Conservation (phyloP, 73 alveolate species). For the Stentor roeselii region DNA sequence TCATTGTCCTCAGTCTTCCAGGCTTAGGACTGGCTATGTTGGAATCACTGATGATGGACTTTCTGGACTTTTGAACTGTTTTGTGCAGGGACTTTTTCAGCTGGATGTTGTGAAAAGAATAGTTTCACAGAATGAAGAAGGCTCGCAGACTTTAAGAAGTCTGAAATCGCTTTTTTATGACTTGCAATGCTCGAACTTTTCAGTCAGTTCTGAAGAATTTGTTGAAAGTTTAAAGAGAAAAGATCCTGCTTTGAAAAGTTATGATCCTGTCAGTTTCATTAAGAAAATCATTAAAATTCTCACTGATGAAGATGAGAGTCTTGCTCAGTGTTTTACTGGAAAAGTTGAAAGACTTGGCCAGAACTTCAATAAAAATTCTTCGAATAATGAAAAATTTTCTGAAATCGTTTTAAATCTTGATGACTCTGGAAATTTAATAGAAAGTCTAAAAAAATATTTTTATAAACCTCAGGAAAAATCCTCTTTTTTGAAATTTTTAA, state of each 20-base stretch:
- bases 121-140: conserved; percentile 71
- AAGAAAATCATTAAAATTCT: conserved; percentile 64
- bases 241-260: conserved; percentile 52
- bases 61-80: conserved; percentile 81
- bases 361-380: background rate
- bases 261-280: conserved; percentile 81
- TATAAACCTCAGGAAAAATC: conserved; percentile 71
- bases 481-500: conserved; percentile 73
- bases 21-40: conserved; percentile 35
- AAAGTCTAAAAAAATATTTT: conserved; percentile 68
- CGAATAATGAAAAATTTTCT: background rate
- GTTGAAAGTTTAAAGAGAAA: conserved; percentile 62
- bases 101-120: conserved; percentile 73
- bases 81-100: conserved; percentile 72
- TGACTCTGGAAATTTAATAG: conserved; percentile 55
- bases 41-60: conserved; percentile 88
- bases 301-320: conserved; percentile 76
- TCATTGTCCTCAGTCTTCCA: background rate
- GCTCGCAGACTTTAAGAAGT: conserved; percentile 64
- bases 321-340: conserved; percentile 48
- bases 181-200: conserved; percentile 39
- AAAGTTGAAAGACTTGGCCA: conserved; percentile 43
- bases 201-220: conserved; percentile 60
- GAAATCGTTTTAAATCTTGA: background rate
- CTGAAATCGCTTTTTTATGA: conserved; percentile 81